phyloP scores from a whole-genome alignment of 2,329 filamentous ascomycete genomes.

The Emmonsiellopsis sp. region DNA sequence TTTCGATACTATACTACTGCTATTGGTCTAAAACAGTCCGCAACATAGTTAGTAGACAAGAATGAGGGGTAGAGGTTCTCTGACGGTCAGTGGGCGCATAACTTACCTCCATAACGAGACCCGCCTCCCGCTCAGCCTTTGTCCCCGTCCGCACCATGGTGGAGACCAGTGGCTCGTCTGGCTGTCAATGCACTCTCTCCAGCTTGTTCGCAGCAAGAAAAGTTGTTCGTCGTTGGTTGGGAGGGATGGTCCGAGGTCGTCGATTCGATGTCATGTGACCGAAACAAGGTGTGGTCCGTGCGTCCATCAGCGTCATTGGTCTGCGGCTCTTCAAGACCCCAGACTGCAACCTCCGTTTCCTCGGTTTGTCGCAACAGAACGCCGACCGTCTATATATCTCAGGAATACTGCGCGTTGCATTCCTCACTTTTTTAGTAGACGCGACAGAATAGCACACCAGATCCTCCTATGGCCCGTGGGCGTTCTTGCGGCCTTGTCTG shows the following conservation, averaged over 20 bases:
- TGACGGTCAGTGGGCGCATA: not conserved
- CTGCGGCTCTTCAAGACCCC: too few species aligned
- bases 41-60: not conserved
- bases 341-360: too few species aligned
- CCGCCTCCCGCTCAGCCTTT: slow-evolving; percentile 36
- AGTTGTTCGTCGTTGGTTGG: too few species aligned
- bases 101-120: slow-evolving; percentile 46
- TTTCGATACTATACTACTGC: slow-evolving; percentile 85
- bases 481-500: not conserved
- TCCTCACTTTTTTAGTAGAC: not conserved
- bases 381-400: too few species aligned
- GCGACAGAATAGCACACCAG: not conserved
- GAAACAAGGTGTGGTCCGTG: slow-evolving; percentile 32
- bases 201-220: not conserved
- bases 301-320: slow-evolving; percentile 9
- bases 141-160: slow-evolving; percentile 12
- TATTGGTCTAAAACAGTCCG: slow-evolving; percentile 59
- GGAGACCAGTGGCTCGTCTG: not conserved
- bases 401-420: not conserved
- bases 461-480: not conserved
- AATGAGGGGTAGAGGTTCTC: slow-evolving; percentile 14
- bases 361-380: too few species aligned
- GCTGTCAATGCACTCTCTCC: not conserved
- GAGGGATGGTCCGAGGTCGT: too few species aligned
- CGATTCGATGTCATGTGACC: slow-evolving; percentile 5